Evolutionary conservation across 106 monocot genomes (phyloP), one percentile per base, ranked within the genome.

Genomic region (Dendrobium officinale): DNA sequence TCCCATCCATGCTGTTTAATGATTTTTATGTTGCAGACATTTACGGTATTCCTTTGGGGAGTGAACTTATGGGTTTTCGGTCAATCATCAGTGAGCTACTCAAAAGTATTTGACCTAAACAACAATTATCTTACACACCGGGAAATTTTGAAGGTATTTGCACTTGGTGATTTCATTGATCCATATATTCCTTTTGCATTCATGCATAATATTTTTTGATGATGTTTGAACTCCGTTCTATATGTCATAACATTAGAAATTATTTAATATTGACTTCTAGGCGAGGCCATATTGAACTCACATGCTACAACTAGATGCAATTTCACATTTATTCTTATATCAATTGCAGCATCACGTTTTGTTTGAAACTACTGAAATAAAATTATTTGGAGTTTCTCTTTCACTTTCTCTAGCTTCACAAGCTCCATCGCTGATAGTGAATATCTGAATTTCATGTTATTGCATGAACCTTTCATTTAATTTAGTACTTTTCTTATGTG

Each of bases 41-140:
- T 97, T 84, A 94, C 84, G 87, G 88, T 97, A 75, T 97, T 94
- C 92, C 89, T 97, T 45, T 97, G 97, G 97, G 97, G 97, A 78
- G 77, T 92, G 24, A 97, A 97, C 84, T 70, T 97, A 67, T 97
- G 92, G 93, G 89, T 97, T 37, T 97, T 97, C 85, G 40, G 92
- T 64, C 90, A 94, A 61, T 97, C 97, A 77, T 88, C 89, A 13
- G 90, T 94, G 26, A 97, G 87, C 77, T 97, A 97, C 86, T 42
- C 94, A 56, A 97, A 87, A 89, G 83, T 97, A 79, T 97, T 97
- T 89, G 94, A 97, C 81, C 90, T 94, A 84, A 92, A 94, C 56
- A 83, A 92, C 76, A 86, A 42, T 78, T 88, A 92, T 86, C 90
- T 94, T 75, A 89, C 92, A 27, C 90, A 97, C 67, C 33, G 77